Base-by-base conservation (phyloP, 2,329 filamentous ascomycete species). In the Phaeophleospora eucalypticola region DNA sequence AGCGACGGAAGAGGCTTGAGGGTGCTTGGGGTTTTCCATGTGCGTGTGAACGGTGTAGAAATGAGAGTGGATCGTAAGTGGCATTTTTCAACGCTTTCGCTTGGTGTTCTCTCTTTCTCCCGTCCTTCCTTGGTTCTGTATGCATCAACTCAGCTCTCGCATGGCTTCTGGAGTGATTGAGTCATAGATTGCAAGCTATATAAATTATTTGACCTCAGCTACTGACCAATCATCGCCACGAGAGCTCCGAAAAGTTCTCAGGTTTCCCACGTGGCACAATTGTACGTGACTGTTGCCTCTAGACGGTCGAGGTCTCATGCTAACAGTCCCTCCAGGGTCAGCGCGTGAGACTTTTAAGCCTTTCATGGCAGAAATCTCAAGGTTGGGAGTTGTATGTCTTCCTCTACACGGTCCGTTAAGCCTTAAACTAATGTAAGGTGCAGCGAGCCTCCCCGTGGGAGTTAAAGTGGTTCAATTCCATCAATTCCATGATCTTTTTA, bases 21-120 rank as follows among this genome's bases (percentile, higher is more conserved):
- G 58, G 62, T 41, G 68, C 65, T 29, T 76, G 73, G 73, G 72
- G 67, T 0, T 76, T 76, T 59, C 62, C 66, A 4, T 75, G 72
- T 59, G 59, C 42, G 35, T 75, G 72, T 58, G 56, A 52, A 42
- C 62, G 64, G 41, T 75, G 72, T 52, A 39, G 41, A 24, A 14
- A n/a, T 19, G 52, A 56, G 29, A n/a, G 17, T 32, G 9, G n/a
- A n/a, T n/a, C n/a, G n/a, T n/a, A n/a, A n/a, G n/a, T n/a, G n/a
- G n/a, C n/a, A n/a, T n/a, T n/a, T n/a, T n/a, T n/a, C n/a, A n/a
- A n/a, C n/a, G n/a, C n/a, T n/a, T n/a, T n/a, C n/a, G n/a, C n/a
- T n/a, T n/a, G n/a, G n/a, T n/a, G n/a, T n/a, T n/a, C n/a, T n/a
- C n/a, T n/a, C n/a, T n/a, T n/a, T n/a, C n/a, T n/a, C n/a, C n/a